Conservation (phyloP, 768 basidiomycete genomes). For the Amanita rubescens region DNA sequence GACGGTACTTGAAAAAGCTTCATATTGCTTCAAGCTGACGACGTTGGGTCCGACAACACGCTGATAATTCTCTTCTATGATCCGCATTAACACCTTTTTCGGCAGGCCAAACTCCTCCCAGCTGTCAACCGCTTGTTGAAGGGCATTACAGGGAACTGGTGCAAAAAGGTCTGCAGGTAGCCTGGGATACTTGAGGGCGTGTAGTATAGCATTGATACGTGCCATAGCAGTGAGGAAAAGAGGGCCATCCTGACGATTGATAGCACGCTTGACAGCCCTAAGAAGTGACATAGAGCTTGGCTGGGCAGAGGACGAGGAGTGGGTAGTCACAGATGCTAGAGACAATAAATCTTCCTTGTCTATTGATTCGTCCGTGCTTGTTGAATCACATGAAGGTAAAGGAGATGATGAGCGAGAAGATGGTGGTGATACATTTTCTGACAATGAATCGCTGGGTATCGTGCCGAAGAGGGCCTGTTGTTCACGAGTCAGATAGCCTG, state of each 20-base stretch:
- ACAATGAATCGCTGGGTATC: constrained; percentile 42
- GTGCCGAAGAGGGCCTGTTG: constrained; percentile 65
- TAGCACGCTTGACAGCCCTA: constrained; percentile 60
- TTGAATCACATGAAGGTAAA: constrained; percentile 24
- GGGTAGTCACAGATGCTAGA: constrained; percentile 23
- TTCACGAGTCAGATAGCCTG: constrained; percentile 61
- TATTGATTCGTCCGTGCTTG: constrained; percentile 20
- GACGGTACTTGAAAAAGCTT: constrained; percentile 75
- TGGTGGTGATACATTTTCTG: constrained; percentile 31
- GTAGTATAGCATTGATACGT: constrained; percentile 54
- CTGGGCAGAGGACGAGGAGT: constrained; percentile 17
- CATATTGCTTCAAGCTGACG: constrained; percentile 71
- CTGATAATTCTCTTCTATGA: constrained; percentile 90
- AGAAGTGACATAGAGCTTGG: constrained; percentile 30
- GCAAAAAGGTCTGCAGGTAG: constrained; percentile 45
- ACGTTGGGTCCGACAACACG: constrained; percentile 88
- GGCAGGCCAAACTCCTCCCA: constrained; percentile 56
- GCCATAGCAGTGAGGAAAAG: constrained; percentile 58
- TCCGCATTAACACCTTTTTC: constrained; percentile 58
- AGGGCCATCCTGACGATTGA: constrained; percentile 63
- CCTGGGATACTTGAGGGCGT: constrained; percentile 57
- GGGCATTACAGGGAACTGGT: constrained; percentile 35
- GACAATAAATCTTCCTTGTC: constrained; percentile 21
- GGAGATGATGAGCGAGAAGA: constrained; percentile 31
- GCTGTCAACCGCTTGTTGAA: constrained; percentile 38